Evolutionary conservation across 2,329 filamentous ascomycete genomes (phyloP).

Genomic region (Neofusicoccum kwambonambiense): DNA sequence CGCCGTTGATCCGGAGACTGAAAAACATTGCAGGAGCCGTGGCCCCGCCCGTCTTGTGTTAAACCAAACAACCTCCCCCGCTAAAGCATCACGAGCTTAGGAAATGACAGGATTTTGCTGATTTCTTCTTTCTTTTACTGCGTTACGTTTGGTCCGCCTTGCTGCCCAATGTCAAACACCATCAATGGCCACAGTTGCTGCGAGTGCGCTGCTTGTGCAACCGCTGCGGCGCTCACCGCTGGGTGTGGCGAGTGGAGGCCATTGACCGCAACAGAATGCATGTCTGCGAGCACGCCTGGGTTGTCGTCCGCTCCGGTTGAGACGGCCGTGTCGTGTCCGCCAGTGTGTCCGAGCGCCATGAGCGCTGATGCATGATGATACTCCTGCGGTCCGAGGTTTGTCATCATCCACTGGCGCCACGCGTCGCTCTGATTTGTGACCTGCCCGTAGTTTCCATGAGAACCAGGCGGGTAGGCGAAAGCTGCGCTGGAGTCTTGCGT

Average conservation of each 20-base stretch:
- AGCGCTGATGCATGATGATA: conserved; percentile 39
- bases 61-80: conserved; percentile 2
- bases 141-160: not conserved
- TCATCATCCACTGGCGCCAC: conserved; percentile 37
- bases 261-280: conserved; percentile 5
- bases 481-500: conserved; percentile 25
- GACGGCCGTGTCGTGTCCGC: conserved; percentile 1
- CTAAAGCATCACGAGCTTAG: not conserved
- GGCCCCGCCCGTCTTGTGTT: not conserved
- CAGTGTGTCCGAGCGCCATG: conserved; percentile 30
- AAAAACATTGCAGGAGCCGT: not conserved
- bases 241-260: conserved; percentile 13
- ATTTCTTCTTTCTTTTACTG: not conserved
- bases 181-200: conserved; percentile 19
- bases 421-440: conserved; percentile 28
- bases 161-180: conserved; percentile 19
- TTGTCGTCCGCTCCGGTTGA: not conserved
- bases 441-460: conserved; percentile 22
- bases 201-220: conserved; percentile 15
- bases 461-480: conserved; percentile 26
- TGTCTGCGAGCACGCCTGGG: conserved; percentile 3
- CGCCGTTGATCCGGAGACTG: not conserved
- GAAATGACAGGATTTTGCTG: not conserved
- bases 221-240: conserved; percentile 17
- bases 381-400: conserved; percentile 26